Percentiles rank a stretch among this genome's conserved stretches.
Conservation (phyloP, 1,284 basidiomycete genomes). For the Malassezia cuniculi region DNA sequence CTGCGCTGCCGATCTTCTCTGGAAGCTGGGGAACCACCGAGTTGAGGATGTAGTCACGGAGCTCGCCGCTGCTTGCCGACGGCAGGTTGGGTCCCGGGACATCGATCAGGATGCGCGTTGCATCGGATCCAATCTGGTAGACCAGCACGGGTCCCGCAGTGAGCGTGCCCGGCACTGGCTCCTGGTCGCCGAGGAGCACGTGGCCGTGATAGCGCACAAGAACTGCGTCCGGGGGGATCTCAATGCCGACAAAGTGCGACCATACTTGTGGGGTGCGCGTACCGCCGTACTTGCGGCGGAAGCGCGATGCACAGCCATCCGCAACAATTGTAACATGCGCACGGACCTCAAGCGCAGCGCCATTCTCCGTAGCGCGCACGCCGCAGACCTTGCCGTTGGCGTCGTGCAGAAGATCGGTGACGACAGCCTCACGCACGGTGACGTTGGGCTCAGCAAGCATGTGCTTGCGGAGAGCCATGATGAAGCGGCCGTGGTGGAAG, state of each 20-base stretch:
- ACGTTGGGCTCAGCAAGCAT: constrained; percentile 48
- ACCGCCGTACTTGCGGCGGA: constrained; percentile 52
- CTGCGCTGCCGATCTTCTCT: constrained; percentile 26
- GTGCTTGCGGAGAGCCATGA: constrained; percentile 63
- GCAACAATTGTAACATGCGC: constrained; percentile 76
- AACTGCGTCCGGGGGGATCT: constrained; percentile 54
- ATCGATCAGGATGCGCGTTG: constrained; percentile 86
- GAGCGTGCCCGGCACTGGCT: background rate
- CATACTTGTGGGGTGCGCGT: constrained; percentile 50
- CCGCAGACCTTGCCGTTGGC: constrained; percentile 21
- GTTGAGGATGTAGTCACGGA: constrained; percentile 26
- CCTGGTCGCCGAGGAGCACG: constrained; percentile 53
- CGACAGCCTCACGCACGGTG: constrained; percentile 28
- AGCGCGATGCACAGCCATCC: constrained; percentile 88
- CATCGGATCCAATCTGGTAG: constrained; percentile 63
- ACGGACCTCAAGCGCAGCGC: constrained; percentile 43
- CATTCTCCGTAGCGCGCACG: constrained; percentile 18
- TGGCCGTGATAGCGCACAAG: constrained; percentile 58
- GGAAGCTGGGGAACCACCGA: constrained; percentile 36
- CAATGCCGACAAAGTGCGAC: constrained; percentile 68
- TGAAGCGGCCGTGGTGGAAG: constrained; percentile 90
- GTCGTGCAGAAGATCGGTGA: constrained; percentile 28
- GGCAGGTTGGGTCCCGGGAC: constrained; percentile 69
- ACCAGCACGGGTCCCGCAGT: constrained; percentile 63
- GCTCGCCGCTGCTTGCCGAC: constrained; percentile 54